Evolutionary conservation across 768 basidiomycete species (phyloP), one percentile per base, ranked within the genome.

Genomic region (Hericium erinaceus): DNA sequence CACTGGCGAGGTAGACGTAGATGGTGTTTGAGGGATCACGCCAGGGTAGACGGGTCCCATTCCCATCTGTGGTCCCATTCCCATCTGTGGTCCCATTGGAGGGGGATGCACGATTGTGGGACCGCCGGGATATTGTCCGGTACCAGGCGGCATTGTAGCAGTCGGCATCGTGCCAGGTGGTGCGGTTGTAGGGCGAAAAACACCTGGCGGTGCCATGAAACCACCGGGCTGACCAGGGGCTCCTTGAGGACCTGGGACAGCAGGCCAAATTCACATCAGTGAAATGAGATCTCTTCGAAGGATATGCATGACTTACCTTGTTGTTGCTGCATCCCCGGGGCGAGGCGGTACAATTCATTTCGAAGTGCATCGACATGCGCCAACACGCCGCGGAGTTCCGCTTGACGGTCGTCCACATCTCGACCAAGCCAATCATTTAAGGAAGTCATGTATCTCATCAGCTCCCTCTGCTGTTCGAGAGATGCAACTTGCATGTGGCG

Each of bases 401-500:
- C 75, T 60, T 89, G 89, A 22, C 91, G 83, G 69, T 91, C 88
- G 49, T 78, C 76, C 0, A 90, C 88, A 67, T 93, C 91, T 38
- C 83, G 79, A 57, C 78, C 83, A 15, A 93, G 72, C 91, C 91
- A 93, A 38, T 81, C 78, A 61, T 92, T 93, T 37, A 92, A 72
- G 2, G 76, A 80, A 51, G 79, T 66, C 80, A 93, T 84, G 62
- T 93, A 92, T 54, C 85, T 74, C 80, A 89, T 89, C 53, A 90
- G 72, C 66, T 88, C 87, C 40, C 87, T 78, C 62, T 89, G 88
- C 64, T 92, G 88, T 50, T 87, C 84, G 13, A 90, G 79, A 26
- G 86, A 85, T 0, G 87, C 88, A 18, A 82, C 69, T 67, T 89
- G 86, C 0, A 86, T 86, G 5, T 81, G 69, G 3, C 85, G 85